Conservation (phyloP, 2,329 filamentous ascomycete genomes). For the Pseudogymnoascus sp. region DNA sequence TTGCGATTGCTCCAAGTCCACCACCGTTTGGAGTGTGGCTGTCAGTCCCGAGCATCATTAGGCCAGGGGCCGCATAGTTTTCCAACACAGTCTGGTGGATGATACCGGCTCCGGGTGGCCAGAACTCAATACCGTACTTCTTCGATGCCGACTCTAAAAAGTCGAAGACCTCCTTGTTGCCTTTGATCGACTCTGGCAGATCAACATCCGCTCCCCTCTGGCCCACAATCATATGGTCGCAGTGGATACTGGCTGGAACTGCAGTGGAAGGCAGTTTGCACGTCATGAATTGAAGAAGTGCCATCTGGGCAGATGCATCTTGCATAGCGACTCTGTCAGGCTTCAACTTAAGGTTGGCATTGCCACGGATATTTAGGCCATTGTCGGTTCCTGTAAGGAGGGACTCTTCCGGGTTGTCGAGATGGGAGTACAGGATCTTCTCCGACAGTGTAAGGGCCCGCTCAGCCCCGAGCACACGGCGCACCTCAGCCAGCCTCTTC, state of each 20-base stretch:
- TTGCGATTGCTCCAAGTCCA: conserved; percentile 85
- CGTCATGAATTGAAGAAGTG: conserved; percentile 95
- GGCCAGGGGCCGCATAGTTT: conserved; percentile 92
- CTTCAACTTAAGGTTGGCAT: conserved; percentile 91
- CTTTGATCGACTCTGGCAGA: conserved; percentile 74
- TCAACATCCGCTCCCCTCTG: conserved; percentile 84
- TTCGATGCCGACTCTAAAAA: conserved; percentile 89
- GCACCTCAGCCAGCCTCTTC: conserved; percentile 67
- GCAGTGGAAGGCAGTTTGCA: conserved; percentile 84
- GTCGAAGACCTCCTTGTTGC: conserved; percentile 96
- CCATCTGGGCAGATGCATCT: conserved; percentile 98
- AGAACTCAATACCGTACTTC: conserved; percentile 92
- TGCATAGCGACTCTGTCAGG: conserved; percentile 98
- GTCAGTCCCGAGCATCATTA: conserved; percentile 99
- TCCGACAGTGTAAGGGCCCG: conserved; percentile 76
- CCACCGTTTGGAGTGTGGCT: conserved; percentile 98
- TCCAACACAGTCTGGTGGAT: conserved; percentile 97
- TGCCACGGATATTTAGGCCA: conserved; percentile 75
- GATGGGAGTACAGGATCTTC: conserved; percentile 96
- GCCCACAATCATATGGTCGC: conserved; percentile 97
- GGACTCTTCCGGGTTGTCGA: conserved; percentile 83
- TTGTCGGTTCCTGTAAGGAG: conserved; percentile 76
- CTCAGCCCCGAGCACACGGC: conserved; percentile 59
- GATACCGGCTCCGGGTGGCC: conserved; percentile 88
- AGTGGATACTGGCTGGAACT: conserved; percentile 95